Conservation (phyloP, 2,329 filamentous ascomycete genomes). For the Cyanodermella asteris region DNA sequence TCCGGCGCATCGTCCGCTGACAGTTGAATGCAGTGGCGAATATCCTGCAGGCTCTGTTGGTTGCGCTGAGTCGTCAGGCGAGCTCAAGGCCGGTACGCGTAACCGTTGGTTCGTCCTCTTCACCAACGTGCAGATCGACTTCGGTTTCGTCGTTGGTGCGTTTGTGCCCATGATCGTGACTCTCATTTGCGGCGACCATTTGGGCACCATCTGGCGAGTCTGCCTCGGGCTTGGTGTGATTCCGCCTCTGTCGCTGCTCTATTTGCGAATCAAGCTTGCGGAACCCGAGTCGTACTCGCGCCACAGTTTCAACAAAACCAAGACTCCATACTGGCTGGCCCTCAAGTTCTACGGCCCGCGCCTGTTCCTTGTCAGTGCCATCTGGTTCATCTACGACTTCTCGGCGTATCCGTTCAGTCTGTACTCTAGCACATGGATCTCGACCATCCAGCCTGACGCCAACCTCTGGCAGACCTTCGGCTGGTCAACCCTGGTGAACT, state of each 20-base stretch:
- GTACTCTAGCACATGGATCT: conserved; percentile 44
- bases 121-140: conserved; percentile 72
- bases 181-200: conserved; percentile 38
- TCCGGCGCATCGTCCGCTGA: not conserved
- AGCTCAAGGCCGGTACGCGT: conserved; percentile 58
- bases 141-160: conserved; percentile 60
- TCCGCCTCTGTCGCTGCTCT: conserved; percentile 51
- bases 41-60: conserved; percentile 70
- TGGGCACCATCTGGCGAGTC: conserved; percentile 60
- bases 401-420: conserved; percentile 68
- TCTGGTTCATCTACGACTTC: conserved; percentile 84
- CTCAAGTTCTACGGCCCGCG: conserved; percentile 52
- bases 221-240: conserved; percentile 57
- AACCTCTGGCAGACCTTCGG: conserved; percentile 59
- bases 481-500: conserved; percentile 72
- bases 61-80: conserved; percentile 62
- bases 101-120: conserved; percentile 84
- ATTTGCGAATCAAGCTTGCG: conserved; percentile 48
- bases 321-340: conserved; percentile 29
- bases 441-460: conserved; percentile 36
- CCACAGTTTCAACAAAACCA: conserved; percentile 44
- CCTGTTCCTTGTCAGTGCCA: conserved; percentile 44
- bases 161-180: conserved; percentile 51
- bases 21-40: conserved; percentile 27
- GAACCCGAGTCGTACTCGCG: conserved; percentile 60